Evolutionary conservation across 495 filamentous ascomycete species (phyloP), one percentile per base, ranked within the genome.

Genomic region (Aspergillus cristatus): DNA sequence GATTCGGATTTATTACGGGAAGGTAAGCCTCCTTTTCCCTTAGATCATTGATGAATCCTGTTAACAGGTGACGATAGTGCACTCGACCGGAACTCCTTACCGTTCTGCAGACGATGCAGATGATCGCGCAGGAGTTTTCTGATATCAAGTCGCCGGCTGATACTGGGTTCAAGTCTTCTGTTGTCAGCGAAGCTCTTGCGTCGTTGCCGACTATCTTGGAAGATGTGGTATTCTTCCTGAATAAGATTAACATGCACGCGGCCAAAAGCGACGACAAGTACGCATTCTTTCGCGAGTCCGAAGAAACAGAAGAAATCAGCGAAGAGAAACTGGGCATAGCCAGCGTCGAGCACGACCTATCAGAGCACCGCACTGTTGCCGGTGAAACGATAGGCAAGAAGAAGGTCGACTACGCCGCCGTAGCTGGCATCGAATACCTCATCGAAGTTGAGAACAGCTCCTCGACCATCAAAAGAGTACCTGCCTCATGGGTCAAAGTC

Each of bases 1-100:
- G 28, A 91, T 97, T 51, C 74, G 91, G 14, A 95, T 99, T 28
- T 99, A 96, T 63, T 99, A 99, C 55, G 84, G 85, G 12, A 91
- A 88, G 63, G 71, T 74, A 42, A n/a, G n/a, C n/a, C n/a, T n/a
- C n/a, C n/a, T n/a, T n/a, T n/a, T n/a, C n/a, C n/a, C n/a, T n/a
- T 14, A 48, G 28, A 13, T 32, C 14, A 2, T n/a, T n/a, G n/a
- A 24, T 24, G 20, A 24, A 24, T 8, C 20, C 20, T 4, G 20
- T 4, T 24, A 4, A 24, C 20, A 8, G 20, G 31, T 6, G 35
- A 34, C 63, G 67, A 47, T 48, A 81, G 67, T 96, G 89, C 55
- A 84, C 85, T 2, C 81, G 93, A 1, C 85, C 90, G 3, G 93
- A 97, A 57, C 76, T 99, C 14, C 70, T 99, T 3, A 74, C 73